Conservation (phyloP, 2,329 filamentous ascomycete species). For the Venturia nashicola region DNA sequence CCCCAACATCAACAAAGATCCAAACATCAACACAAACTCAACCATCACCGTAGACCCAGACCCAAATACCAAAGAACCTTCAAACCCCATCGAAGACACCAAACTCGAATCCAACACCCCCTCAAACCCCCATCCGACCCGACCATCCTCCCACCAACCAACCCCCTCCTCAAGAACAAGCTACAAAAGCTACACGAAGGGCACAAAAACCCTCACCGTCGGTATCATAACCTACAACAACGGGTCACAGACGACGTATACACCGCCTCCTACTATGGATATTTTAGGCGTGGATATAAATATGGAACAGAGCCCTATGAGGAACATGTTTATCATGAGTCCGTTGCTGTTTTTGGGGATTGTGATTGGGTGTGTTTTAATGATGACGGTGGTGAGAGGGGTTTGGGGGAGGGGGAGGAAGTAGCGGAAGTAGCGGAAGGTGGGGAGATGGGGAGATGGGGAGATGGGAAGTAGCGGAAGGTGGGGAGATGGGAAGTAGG, state of each 20-base stretch:
- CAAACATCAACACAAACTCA: no score
- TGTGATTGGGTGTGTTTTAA: not conserved
- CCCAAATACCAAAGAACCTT: not conserved
- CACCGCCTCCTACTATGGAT: not conserved
- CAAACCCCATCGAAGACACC: not conserved
- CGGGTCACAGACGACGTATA: not conserved
- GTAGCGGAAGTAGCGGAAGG: not conserved
- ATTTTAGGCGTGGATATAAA: not conserved
- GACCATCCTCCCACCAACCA: not conserved
- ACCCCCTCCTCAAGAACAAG: not conserved
- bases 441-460: not conserved
- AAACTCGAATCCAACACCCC: not conserved
- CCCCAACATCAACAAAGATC: no score
- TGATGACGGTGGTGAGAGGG: not conserved
- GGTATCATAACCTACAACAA: not conserved
- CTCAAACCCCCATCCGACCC: not conserved
- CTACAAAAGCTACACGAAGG: not conserved
- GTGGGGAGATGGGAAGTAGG: no score
- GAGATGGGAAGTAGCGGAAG: not conserved
- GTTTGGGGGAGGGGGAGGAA: not conserved
- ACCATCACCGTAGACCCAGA: not conserved
- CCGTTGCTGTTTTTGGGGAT: not conserved
- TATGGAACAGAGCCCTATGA: not conserved
- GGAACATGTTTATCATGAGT: not conserved
- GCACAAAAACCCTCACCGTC: not conserved